Conservation (phyloP, 2,329 filamentous ascomycete genomes). For the Ustulina deusta region DNA sequence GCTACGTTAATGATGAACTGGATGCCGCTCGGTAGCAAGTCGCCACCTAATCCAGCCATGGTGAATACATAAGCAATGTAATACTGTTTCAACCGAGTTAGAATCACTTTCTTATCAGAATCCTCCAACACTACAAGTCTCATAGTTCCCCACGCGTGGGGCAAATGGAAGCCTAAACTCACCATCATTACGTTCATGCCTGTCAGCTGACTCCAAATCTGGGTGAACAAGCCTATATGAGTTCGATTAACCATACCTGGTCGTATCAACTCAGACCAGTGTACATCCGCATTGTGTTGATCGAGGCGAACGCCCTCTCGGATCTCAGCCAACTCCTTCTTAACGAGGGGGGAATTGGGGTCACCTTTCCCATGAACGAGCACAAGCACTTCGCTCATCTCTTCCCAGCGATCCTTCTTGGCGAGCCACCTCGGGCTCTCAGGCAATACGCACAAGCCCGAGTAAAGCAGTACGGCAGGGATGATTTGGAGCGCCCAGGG, state of each 20-base stretch:
- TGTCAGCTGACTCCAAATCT: slow-evolving; percentile 82
- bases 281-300: slow-evolving; percentile 74
- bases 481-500: slow-evolving; percentile 63
- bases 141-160: neutral
- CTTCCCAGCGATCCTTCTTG: slow-evolving; percentile 61
- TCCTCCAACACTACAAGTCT: neutral
- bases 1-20: slow-evolving; percentile 84
- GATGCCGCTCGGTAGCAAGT: slow-evolving; percentile 74
- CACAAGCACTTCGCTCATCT: slow-evolving; percentile 61
- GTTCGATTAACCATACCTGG: slow-evolving; percentile 81
- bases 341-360: slow-evolving; percentile 71
- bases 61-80: slow-evolving; percentile 77
- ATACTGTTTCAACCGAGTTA: slow-evolving; percentile 56
- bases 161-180: slow-evolving; percentile 35
- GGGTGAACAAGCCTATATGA: slow-evolving; percentile 76
- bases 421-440: slow-evolving; percentile 65
- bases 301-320: slow-evolving; percentile 81
- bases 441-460: slow-evolving; percentile 58
- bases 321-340: slow-evolving; percentile 77
- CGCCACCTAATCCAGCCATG: slow-evolving; percentile 75
- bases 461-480: slow-evolving; percentile 56
- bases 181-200: slow-evolving; percentile 73
- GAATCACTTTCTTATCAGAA: neutral
- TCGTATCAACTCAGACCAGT: slow-evolving; percentile 77
- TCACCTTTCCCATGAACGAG: slow-evolving; percentile 75